Conservation (phyloP, 305 asterid genomes). For the Caryopteris hybrid region DNA sequence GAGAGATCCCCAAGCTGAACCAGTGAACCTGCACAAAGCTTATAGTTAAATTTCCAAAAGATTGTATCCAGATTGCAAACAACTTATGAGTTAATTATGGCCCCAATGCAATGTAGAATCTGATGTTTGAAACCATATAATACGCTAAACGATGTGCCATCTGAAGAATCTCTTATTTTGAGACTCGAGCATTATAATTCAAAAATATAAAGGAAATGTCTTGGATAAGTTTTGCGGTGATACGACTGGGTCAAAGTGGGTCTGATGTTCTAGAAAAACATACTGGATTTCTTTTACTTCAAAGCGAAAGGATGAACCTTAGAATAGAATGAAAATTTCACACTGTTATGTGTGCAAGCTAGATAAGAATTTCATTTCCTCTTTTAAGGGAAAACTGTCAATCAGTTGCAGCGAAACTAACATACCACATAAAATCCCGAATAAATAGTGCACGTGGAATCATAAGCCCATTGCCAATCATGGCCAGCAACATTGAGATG, state of each 20-base stretch:
- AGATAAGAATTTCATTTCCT: neutral
- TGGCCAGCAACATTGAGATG: conserved; percentile 87
- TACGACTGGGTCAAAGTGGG: neutral
- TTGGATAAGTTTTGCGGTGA: no score
- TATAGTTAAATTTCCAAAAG: neutral
- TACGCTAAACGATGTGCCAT: no score
- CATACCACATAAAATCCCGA: conserved; percentile 97
- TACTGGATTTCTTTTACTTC: neutral
- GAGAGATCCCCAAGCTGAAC: conserved; percentile 74
- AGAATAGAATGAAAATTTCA: neutral
- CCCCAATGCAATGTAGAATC: neutral
- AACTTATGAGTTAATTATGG: neutral
- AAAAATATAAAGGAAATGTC: neutral
- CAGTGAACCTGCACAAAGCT: conserved; percentile 59
- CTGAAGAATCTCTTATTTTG: no score
- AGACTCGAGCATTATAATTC: no score
- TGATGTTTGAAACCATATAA: no score
- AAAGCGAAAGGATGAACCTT: no score
- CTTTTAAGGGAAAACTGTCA: neutral
- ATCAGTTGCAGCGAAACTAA: conserved; percentile 1
- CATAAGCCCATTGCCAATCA: conserved; percentile 93
- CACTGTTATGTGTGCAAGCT: neutral
- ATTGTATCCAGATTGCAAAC: neutral
- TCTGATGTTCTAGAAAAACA: neutral
- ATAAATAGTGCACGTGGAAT: conserved; percentile 86